Conservation (phyloP, 2,329 filamentous ascomycete genomes). For the Paecilomyces sp. region DNA sequence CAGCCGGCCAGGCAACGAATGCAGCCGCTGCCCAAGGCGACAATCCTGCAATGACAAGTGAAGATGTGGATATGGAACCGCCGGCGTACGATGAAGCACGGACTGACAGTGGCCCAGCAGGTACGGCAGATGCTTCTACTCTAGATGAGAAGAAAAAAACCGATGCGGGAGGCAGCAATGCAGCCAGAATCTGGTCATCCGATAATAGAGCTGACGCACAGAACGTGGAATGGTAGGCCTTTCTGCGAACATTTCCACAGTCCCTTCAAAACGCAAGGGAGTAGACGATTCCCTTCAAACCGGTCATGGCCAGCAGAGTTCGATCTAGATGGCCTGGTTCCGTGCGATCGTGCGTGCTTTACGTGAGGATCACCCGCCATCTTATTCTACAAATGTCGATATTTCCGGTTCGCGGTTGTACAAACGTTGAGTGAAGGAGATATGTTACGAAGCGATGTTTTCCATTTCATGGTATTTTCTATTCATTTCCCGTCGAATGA, state of each 20-base stretch:
- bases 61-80: constrained; percentile 21
- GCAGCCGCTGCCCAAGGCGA: constrained; percentile 11
- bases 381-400: not conserved
- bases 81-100: constrained; percentile 22
- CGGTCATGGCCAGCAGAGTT: not conserved
- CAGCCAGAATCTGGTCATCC: constrained; percentile 7
- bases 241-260: constrained; percentile 6
- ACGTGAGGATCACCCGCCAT: not conserved
- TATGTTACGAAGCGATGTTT: not conserved
- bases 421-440: not conserved
- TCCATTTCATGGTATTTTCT: not conserved
- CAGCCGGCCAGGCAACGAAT: not conserved
- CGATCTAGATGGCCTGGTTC: not conserved
- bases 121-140: constrained; percentile 17
- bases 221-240: constrained; percentile 22
- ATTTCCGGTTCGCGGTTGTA: not conserved
- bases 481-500: not conserved
- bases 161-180: constrained; percentile 4
- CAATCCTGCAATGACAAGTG: constrained; percentile 5
- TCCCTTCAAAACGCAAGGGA: constrained; percentile 25
- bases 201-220: constrained; percentile 16
- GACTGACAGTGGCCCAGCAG: constrained; percentile 14
- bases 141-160: constrained; percentile 4
- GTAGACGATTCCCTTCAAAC: constrained; percentile 10
- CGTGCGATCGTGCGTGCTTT: not conserved